Evolutionary conservation across 1,284 basidiomycete species (phyloP).

Genomic region (Pascua sp.): DNA sequence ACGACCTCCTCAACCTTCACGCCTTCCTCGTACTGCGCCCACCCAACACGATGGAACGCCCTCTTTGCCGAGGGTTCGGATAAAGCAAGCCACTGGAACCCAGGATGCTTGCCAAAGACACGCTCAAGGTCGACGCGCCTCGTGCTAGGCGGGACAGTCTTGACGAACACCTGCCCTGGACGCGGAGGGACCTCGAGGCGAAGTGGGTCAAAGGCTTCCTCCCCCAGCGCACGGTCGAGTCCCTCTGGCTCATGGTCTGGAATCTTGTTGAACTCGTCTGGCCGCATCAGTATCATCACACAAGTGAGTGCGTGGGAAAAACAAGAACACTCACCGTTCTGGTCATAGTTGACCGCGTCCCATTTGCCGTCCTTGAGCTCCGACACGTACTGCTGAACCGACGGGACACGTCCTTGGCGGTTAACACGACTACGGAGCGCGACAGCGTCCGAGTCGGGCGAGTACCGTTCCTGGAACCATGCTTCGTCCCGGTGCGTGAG

Average conservation of each 20-base stretch:
- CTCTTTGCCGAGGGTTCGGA: constrained; percentile 85
- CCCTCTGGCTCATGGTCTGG: constrained; percentile 34
- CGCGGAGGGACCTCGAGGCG: constrained; percentile 66
- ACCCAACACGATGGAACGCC: constrained; percentile 85
- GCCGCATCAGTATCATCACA: too few species aligned
- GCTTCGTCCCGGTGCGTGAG: constrained; percentile 83
- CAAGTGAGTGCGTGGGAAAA: background rate
- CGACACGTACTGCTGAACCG: constrained; percentile 65
- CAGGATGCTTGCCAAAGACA: constrained; percentile 55
- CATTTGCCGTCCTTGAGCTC: constrained; percentile 77
- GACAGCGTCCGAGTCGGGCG: constrained; percentile 64
- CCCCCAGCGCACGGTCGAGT: constrained; percentile 33
- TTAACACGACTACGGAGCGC: constrained; percentile 69
- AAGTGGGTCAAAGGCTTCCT: constrained; percentile 58
- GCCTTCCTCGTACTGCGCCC: constrained; percentile 79
- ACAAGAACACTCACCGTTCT: constrained; percentile 14
- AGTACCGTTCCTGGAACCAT: constrained; percentile 94
- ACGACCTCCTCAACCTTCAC: constrained; percentile 73
- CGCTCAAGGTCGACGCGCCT: constrained; percentile 81
- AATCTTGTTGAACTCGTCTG: background rate
- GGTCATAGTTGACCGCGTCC: constrained; percentile 59
- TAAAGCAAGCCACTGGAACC: constrained; percentile 69
- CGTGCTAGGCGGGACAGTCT: constrained; percentile 86
- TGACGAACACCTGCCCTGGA: constrained; percentile 86
- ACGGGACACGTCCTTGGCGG: constrained; percentile 73